Base-by-base conservation (phyloP, 257 asterid genomes). In the Linaria vulgaris region DNA sequence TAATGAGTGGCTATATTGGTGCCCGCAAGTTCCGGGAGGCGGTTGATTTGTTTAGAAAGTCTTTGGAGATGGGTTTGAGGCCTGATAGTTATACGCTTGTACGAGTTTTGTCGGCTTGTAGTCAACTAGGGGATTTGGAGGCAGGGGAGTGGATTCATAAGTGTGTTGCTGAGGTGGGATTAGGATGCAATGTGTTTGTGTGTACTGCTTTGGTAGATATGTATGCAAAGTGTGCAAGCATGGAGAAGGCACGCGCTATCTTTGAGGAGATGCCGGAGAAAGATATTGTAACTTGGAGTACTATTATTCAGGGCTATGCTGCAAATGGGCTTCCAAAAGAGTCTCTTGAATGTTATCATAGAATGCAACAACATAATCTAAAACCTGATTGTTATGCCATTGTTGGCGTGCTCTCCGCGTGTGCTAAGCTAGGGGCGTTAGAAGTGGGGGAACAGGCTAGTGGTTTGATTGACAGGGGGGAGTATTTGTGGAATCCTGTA, bases 181-280 rank as follows among this genome's bases (percentile, higher is more conserved):
- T 20, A 50, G 63, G 34, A 12, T 16, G 31, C 12, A 38, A 37
- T 58, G 63, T 58, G 19, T 56, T 56, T 4, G 62, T 56, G 62
- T 15, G 25, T 41, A 16, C 62, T 10, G 30, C 46, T 12, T 31
- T 56, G 27, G 23, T 56, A 1, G 47, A 56, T 56, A 56, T 56
- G 62, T 56, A 56, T 8, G 62, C 62, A n/a, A 56, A 56, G 62
- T 56, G 62, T 56, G 38, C 47, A 3, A 56, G 62, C 47, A 56
- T 56, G 62, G 62, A 56, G 62, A 56, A 56, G 47, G 62, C 47
- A n/a, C 46, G 61, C 13, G 24, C 61, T 31, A 38, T 56, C n/a
- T 56, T 56, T 31, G 61, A 56, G 46, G 61, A 56, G 25, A 56
- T 56, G 61, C 9, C 12, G 16, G 61, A 56, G 6, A 19, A 41